Evolutionary conservation across 2,329 filamentous ascomycete species (phyloP).

Genomic region (Ciborinia camelliae): DNA sequence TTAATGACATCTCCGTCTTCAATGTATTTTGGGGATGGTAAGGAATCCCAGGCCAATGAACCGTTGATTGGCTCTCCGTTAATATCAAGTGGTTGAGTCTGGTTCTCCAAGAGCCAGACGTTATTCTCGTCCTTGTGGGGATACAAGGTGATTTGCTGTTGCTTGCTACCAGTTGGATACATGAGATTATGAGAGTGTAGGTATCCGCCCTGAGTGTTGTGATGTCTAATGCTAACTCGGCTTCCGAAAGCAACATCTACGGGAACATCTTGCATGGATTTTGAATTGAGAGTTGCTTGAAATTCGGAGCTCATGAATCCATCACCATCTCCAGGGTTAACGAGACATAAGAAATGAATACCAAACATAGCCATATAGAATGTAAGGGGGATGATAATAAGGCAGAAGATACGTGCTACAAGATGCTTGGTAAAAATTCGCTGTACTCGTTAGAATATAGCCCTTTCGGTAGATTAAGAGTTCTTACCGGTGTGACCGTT

Average conservation of each 20-base stretch:
- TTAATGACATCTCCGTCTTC: slow-evolving; percentile 77
- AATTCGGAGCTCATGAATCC: slow-evolving; percentile 99
- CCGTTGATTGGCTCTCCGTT: slow-evolving; percentile 77
- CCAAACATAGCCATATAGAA: slow-evolving; percentile 98
- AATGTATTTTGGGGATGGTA: slow-evolving; percentile 64
- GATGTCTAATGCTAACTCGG: slow-evolving; percentile 80
- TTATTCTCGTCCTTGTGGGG: slow-evolving; percentile 99
- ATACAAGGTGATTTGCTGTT: slow-evolving; percentile 97
- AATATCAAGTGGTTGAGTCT: slow-evolving; percentile 80
- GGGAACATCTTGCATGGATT: slow-evolving; percentile 91
- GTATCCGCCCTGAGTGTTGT: slow-evolving; percentile 97
- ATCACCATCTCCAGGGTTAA: slow-evolving; percentile 94
- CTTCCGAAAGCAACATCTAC: slow-evolving; percentile 90
- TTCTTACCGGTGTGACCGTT: slow-evolving; percentile 71
- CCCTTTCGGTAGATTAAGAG: neutral
- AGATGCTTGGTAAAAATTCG: slow-evolving; percentile 92
- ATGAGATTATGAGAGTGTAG: slow-evolving; percentile 95
- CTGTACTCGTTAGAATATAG: slow-evolving; percentile 39
- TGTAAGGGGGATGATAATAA: slow-evolving; percentile 80
- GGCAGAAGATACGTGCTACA: slow-evolving; percentile 82
- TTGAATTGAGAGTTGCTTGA: slow-evolving; percentile 94
- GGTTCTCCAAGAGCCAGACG: slow-evolving; percentile 88
- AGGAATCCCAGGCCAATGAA: slow-evolving; percentile 76
- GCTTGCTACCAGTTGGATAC: slow-evolving; percentile 96
- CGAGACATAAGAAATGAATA: slow-evolving; percentile 90